phyloP scores from a whole-genome alignment of 768 basidiomycete genomes.

The Leccinum subgranulosum region DNA sequence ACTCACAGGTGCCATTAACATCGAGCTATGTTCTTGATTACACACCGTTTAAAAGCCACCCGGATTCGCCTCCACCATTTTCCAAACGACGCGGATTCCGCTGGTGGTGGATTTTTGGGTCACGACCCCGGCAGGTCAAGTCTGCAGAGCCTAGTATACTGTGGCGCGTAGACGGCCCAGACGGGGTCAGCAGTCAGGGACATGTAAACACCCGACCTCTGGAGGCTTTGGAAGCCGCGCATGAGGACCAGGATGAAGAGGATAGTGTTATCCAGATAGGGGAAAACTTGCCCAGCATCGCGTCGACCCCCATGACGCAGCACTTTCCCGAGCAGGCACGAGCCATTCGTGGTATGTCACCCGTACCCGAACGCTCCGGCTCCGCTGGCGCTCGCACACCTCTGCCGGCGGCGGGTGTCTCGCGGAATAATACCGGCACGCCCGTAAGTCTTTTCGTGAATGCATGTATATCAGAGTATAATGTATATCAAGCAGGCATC shows the following conservation, averaged over 20 bases:
- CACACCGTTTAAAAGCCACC: conserved; percentile 3
- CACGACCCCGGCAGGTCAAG: conserved; percentile 26
- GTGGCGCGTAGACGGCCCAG: conserved; percentile 28
- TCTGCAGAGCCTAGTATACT: conserved; percentile 16
- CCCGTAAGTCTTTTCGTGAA: conserved; percentile 15
- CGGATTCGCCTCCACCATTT: conserved; percentile 3
- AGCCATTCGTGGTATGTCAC: conserved; percentile 1
- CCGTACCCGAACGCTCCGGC: conserved; percentile 1
- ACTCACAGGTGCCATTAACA: conserved; percentile 29
- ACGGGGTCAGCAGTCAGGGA: conserved; percentile 13
- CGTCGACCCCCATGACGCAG: conserved; percentile 12
- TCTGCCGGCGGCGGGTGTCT: background rate
- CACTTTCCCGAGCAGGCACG: conserved; percentile 8
- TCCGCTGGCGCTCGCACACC: conserved; percentile 1
- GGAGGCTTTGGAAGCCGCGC: conserved; percentile 4
- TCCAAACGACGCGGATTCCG: conserved; percentile 8
- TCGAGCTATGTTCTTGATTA: background rate
- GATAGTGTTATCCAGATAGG: conserved; percentile 20
- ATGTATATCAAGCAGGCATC: conserved; percentile 3
- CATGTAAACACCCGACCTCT: conserved; percentile 6
- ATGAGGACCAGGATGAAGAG: conserved; percentile 11
- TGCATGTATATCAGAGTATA: background rate
- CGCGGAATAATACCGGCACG: conserved; percentile 5
- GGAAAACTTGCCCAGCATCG: conserved; percentile 8
- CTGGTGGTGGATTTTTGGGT: conserved; percentile 25